Conservation (phyloP, 2,329 filamentous ascomycete genomes). For the Claviceps pazoutovae region DNA sequence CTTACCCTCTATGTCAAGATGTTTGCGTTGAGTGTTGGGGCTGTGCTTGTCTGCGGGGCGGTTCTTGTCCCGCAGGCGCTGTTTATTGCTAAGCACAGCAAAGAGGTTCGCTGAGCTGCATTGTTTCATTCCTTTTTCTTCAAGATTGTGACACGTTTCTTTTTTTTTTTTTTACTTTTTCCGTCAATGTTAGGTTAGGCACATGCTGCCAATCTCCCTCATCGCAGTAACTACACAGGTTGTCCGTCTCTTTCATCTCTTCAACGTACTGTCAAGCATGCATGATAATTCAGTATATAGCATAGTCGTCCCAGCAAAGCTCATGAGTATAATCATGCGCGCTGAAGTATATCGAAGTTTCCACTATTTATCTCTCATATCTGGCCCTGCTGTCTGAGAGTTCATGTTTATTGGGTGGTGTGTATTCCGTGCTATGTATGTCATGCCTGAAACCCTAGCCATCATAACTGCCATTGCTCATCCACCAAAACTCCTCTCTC, state of each 20-base stretch:
- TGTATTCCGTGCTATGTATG: background rate
- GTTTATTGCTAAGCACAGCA: conserved; percentile 19
- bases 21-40: conserved; percentile 36
- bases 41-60: conserved; percentile 29
- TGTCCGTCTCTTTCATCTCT: no score
- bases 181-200: background rate
- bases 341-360: no score
- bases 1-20: conserved; percentile 65
- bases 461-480: background rate
- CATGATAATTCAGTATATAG: no score
- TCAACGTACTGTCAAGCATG: no score
- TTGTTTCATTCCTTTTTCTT: background rate
- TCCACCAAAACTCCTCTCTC: background rate
- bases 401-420: background rate
- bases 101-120: background rate
- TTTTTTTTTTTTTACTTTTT: background rate
- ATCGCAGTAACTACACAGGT: no score
- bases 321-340: no score
- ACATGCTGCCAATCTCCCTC: background rate
- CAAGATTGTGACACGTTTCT: background rate
- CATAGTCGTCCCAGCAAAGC: no score
- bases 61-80: conserved; percentile 39
- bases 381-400: background rate
- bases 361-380: no score
- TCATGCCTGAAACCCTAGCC: background rate